Base-by-base conservation (phyloP, 176 grass and related monocot genomes). In the Echinochloa phyllopogon region DNA sequence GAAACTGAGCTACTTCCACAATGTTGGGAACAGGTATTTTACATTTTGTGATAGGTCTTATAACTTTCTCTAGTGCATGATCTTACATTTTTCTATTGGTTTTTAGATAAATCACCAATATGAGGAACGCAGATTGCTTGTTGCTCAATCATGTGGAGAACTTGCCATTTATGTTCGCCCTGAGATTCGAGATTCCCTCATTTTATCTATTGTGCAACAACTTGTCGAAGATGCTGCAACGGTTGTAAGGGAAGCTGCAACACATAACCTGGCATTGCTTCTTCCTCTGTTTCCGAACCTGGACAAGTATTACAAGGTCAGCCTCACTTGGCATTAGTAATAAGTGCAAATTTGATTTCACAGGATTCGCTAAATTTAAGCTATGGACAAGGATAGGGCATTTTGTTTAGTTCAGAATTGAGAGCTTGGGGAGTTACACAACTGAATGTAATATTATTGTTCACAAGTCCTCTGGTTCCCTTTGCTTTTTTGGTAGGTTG, bases 281-380 rank as follows among this genome's bases (percentile, higher is more conserved):
- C 93, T 98, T 79, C 87, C 96, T 82, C 58, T 98, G 69, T 98
- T 98, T 87, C 96, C 96, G 53, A 92, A 95, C 77, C 38, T 79
- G 75, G 96, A 95, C 55, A 98, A 98, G 86, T 98, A 95, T 87
- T 92, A 88, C 85, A 98, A 98, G 96, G 95, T 98, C 81, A 91
- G 89, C 75, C 56, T 85, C 82, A 78, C 36, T 84, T 81, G 79
- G 75, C 74, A 82, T 88, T 79, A 76, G 75, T 75, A 69, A 88
- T 79, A 47, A 81, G 77, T 76, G 85, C 43, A 90, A 87, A 79
- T 82, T 86, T 90, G 39, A 75, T 84, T 86, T 84, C 47, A 63
- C 76, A 84, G 75, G 86, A 86, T 84, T 90, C 78, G 44, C 70
- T 90, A 78, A 72, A 82, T 85, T 73, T 86, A 84, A 89, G 72